These are phyloP conservation scores for Sporodiniella umbellata DNA, from an alignment of 371 early-diverging fungal species.

Conservation along the genomic window DNA sequence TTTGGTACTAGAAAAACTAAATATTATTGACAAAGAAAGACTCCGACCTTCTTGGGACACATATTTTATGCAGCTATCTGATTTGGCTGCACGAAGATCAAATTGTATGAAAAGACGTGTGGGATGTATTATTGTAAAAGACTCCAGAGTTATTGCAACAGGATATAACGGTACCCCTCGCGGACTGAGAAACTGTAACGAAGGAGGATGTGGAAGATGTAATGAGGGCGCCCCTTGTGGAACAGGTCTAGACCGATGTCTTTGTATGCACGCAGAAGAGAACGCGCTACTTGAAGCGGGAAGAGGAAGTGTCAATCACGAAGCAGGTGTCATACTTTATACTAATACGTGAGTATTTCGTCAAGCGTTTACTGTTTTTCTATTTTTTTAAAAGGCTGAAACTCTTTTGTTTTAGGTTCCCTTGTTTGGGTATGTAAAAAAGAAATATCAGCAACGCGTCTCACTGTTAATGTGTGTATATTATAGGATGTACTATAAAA, in stretches of 20 bases:
- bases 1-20: conserved; percentile 36
- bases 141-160: conserved; percentile 88
- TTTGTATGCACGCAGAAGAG: conserved; percentile 99
- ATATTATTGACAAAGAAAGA: conserved; percentile 68
- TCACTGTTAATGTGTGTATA: conserved; percentile 30
- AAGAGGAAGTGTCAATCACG: conserved; percentile 68
- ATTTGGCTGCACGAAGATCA: conserved; percentile 79
- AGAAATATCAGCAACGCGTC: conserved; percentile 35
- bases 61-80: conserved; percentile 96
- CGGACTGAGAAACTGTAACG: conserved; percentile 88
- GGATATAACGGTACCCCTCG: conserved; percentile 99
- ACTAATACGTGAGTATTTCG: conserved; percentile 77
- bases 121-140: conserved; percentile 92
- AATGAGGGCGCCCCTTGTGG: conserved; percentile 81
- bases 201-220: conserved; percentile 95
- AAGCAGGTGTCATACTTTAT: conserved; percentile 73
- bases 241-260: conserved; percentile 78
- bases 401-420: conserved; percentile 41
- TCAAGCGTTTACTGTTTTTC: conserved; percentile 7
- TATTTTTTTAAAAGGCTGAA: too few species aligned
- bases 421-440: conserved; percentile 57
- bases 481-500: conserved; percentile 88
- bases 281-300: conserved; percentile 97
- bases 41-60: conserved; percentile 93
- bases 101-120: conserved; percentile 98